These are phyloP conservation scores for Phaeolepiota aurea DNA, from an alignment of 768 basidiomycete species.

Conservation along the genomic window DNA sequence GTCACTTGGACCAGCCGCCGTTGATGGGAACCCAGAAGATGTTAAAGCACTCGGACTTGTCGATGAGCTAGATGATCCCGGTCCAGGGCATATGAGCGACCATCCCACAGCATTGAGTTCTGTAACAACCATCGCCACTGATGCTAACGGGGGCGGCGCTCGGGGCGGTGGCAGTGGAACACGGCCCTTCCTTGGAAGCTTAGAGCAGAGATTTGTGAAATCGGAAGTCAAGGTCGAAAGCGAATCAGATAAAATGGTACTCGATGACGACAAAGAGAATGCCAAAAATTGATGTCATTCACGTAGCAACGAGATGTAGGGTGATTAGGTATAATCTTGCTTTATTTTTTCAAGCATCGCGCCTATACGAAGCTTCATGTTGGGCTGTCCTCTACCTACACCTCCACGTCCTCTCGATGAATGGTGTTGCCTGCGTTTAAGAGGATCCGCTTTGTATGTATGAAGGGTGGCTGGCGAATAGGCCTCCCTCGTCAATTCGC, in stretches of 20 bases:
- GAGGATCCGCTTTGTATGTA: slow-evolving; percentile 43
- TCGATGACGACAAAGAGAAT: slow-evolving; percentile 55
- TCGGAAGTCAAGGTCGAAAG: slow-evolving; percentile 25
- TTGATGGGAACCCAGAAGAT: slow-evolving; percentile 21
- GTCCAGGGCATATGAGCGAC: slow-evolving; percentile 79
- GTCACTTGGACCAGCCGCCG: slow-evolving; percentile 32
- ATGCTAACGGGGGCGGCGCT: no score
- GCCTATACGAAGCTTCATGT: slow-evolving; percentile 85
- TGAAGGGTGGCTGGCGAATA: slow-evolving; percentile 54
- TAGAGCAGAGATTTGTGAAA: slow-evolving; percentile 60
- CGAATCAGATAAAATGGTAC: slow-evolving; percentile 32
- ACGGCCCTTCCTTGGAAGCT: slow-evolving; percentile 43
- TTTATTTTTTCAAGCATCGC: slow-evolving; percentile 83
- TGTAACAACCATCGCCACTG: slow-evolving; percentile 50
- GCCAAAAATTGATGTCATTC: slow-evolving; percentile 13
- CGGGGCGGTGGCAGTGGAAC: slow-evolving; percentile 12
- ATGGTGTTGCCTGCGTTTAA: slow-evolving; percentile 10
- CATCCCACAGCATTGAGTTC: slow-evolving; percentile 63
- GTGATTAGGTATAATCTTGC: slow-evolving; percentile 35
- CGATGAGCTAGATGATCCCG: slow-evolving; percentile 79
- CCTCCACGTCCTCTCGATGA: slow-evolving; percentile 13
- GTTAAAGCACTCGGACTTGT: slow-evolving; percentile 65
- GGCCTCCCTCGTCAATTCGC: slow-evolving; percentile 54
- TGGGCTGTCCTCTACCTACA: slow-evolving; percentile 35
- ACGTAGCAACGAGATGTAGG: slow-evolving; percentile 6